phyloP scores from a whole-genome alignment of 768 basidiomycete species.

The Amanita rimosa region DNA sequence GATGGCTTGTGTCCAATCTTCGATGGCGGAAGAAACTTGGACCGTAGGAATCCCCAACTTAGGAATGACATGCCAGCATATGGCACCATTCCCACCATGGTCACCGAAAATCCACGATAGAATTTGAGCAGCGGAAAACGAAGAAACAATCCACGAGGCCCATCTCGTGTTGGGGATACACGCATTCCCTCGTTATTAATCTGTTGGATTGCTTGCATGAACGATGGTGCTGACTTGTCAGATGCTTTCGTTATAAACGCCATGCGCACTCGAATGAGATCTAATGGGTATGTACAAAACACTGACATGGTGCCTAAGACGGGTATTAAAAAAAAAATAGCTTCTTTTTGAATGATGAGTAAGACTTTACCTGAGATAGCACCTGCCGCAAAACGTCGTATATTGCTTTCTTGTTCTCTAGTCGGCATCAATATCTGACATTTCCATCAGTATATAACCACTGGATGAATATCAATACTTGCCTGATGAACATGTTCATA shows the following conservation, averaged over 20 bases:
- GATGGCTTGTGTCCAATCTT: conserved; percentile 24
- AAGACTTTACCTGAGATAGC: conserved; percentile 69
- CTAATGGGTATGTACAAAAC: conserved; percentile 89
- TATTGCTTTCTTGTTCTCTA: conserved; percentile 62
- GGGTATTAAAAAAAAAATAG: conserved; percentile 1
- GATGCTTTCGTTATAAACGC: conserved; percentile 60
- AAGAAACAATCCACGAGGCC: conserved; percentile 29
- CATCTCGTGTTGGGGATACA: conserved; percentile 13
- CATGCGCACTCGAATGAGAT: conserved; percentile 91
- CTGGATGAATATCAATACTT: conserved; percentile 12
- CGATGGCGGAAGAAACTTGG: conserved; percentile 39
- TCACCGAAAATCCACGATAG: conserved; percentile 96
- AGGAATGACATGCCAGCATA: conserved; percentile 95
- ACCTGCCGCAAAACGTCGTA: conserved; percentile 76
- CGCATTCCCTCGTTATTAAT: conserved; percentile 61
- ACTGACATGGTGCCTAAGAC: conserved; percentile 74
- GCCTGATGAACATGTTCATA: conserved; percentile 85
- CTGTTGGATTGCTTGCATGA: conserved; percentile 40
- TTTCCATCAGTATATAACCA: conserved; percentile 7
- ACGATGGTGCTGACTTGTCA: conserved; percentile 26
- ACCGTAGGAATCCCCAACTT: conserved; percentile 73
- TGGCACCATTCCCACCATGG: conserved; percentile 85
- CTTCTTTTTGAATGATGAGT: neutral
- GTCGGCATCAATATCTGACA: conserved; percentile 79
- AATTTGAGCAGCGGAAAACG: conserved; percentile 77